Conservation (phyloP, 495 filamentous ascomycete genomes). For the Tuber indicum region DNA sequence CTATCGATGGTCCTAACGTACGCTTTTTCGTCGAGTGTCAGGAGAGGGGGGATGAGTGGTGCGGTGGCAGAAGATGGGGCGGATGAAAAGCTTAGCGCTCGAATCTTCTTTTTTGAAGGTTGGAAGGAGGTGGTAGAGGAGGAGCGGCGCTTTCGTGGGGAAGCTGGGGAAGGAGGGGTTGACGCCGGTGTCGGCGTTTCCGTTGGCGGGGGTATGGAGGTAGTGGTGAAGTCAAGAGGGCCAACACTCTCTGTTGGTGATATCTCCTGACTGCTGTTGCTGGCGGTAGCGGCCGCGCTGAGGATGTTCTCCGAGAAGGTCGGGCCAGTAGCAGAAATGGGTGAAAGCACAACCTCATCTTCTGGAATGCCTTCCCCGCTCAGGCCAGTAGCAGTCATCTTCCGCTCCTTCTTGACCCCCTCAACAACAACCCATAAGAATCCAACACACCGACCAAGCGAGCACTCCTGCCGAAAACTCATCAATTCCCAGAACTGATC, state of each 20-base stretch:
- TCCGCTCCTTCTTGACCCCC: constrained; percentile 45
- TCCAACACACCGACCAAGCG: constrained; percentile 78
- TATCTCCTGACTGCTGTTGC: neutral
- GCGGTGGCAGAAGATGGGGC: constrained; percentile 25
- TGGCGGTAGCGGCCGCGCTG: neutral
- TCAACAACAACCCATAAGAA: constrained; percentile 90
- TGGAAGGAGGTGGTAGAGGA: constrained; percentile 31
- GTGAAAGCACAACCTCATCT: constrained; percentile 14
- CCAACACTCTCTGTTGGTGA: constrained; percentile 11
- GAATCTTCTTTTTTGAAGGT: constrained; percentile 41
- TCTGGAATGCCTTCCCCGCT: neutral
- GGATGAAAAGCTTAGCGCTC: constrained; percentile 32
- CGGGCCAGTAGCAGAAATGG: neutral
- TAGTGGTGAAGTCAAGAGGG: constrained; percentile 4
- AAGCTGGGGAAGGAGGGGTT: constrained; percentile 15
- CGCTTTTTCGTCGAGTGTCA: constrained; percentile 61
- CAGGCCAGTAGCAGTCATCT: constrained; percentile 7
- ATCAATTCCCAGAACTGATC: constrained; percentile 99
- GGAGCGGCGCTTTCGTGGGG: constrained; percentile 30
- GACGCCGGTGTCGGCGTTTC: constrained; percentile 9
- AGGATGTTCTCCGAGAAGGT: constrained; percentile 5
- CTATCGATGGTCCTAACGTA: constrained; percentile 74
- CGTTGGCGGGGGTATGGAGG: neutral
- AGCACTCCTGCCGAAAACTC: constrained; percentile 93
- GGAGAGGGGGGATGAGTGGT: constrained; percentile 45